phyloP scores from a whole-genome alignment of 345 rosid species.

The Hibiscus trionum region DNA sequence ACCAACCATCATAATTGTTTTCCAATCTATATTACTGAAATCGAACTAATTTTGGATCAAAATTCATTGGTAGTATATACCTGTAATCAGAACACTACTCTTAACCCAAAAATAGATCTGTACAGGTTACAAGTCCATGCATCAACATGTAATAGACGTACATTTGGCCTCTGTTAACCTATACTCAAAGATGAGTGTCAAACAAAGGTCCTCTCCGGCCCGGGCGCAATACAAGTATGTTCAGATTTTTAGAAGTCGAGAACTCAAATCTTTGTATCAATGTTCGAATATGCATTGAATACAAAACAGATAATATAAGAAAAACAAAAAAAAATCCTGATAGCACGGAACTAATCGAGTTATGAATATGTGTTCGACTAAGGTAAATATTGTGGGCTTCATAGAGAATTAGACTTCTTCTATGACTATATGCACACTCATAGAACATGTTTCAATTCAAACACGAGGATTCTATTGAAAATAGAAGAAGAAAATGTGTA shows the following conservation, averaged over 20 bases:
- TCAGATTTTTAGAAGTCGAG: neutral
- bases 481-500: neutral
- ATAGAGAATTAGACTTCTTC: neutral
- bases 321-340: neutral
- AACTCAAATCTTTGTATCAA: neutral
- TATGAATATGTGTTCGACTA: neutral
- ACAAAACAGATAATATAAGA: neutral
- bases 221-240: neutral
- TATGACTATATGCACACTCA: neutral
- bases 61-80: too few relatives aligned
- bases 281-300: neutral
- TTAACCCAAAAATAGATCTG: neutral
- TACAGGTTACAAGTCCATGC: neutral
- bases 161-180: neutral
- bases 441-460: neutral
- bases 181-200: neutral
- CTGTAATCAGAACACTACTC: too few relatives aligned
- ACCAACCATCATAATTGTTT: neutral
- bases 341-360: neutral
- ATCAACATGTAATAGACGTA: neutral
- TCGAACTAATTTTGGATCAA: too few relatives aligned
- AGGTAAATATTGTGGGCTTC: neutral
- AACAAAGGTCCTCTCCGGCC: too few relatives aligned
- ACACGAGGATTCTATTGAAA: neutral
- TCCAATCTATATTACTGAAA: too few relatives aligned